Evolutionary conservation across 352 stramenopile species (phyloP), one percentile per base, ranked within the genome.

Genomic region (Globisporangium paroecandrum): DNA sequence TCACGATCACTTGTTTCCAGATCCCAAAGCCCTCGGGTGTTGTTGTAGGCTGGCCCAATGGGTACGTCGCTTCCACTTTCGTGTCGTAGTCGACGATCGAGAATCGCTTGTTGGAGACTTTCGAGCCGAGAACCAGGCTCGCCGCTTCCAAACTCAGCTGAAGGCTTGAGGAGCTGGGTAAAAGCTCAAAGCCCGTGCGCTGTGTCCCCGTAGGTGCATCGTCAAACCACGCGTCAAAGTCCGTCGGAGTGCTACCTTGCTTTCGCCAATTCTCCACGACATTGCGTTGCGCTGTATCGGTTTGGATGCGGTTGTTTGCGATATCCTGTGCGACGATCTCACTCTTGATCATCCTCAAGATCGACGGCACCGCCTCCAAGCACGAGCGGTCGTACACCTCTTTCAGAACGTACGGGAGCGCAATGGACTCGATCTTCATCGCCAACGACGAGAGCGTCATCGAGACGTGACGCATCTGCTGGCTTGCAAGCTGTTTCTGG

Each of bases 181-280:
- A 58, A 2, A 93, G 69, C 56, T 93, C 85, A 62, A 93, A 93
- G 2, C 85, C 83, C 3, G 74, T 82, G 8, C 83, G 83, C 25
- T 74, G 38, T 18, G 68, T 58, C 0, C 72, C 72, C 0, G 79
- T 89, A 9, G 82, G 85, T 13, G 60, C 70, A 22, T 89, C 81
- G 29, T 90, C 85, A 12, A 93, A 82, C 76, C 82, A 89, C 25
- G 76, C 56, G 56, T 93, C 85, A 7, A 91, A 85, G 58, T 93
- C 68, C 0, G 84, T 88, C 0, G 55, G 59, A 0, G 71, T 68
- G 51, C 76, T 79, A 20, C 68, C 66, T 13, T 69, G 66, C 41
- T 76, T 70, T 9, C 77, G 70, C 81, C 81, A 93, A 6, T 73
- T 74, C 68, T 89, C 76, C 1, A 93, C 73, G 0, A 83, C 71